phyloP scores from a whole-genome alignment of 768 basidiomycete genomes.

The Rhodotorula paludigena region DNA sequence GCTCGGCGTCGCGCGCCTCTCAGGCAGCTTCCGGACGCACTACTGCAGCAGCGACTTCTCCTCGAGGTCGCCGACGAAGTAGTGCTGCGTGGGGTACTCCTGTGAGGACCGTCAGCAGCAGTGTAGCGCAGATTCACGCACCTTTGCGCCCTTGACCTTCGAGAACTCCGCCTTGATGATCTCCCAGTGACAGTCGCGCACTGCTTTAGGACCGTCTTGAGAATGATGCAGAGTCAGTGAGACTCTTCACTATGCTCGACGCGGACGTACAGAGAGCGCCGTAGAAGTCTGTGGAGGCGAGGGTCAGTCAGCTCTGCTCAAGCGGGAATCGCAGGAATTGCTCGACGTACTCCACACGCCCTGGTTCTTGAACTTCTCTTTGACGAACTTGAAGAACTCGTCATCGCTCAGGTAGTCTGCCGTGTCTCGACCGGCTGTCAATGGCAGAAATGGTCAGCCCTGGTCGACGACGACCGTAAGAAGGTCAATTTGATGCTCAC shows the following conservation, averaged over 20 bases:
- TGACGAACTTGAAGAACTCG: conserved; percentile 8
- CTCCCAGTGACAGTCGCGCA: conserved; percentile 13
- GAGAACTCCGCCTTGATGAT: conserved; percentile 16
- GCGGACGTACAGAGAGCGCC: conserved; percentile 1
- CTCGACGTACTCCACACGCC: conserved; percentile 1
- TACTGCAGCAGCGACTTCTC: conserved; percentile 19
- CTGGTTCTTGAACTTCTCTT: conserved; percentile 5
- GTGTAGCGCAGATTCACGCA: neutral
- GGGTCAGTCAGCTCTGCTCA: neutral
- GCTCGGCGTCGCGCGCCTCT: too few species aligned
- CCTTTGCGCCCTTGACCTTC: conserved; percentile 16
- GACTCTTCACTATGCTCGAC: too few species aligned
- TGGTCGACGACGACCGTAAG: too few species aligned
- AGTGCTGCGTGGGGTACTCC: neutral
- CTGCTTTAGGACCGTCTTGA: conserved; percentile 9
- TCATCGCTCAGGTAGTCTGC: conserved; percentile 4
- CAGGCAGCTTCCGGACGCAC: too few species aligned
- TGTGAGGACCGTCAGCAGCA: neutral
- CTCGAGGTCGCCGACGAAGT: conserved; percentile 14
- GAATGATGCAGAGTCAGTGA: neutral
- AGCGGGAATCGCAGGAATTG: neutral
- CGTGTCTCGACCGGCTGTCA: conserved; percentile 1
- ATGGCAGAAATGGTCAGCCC: too few species aligned
- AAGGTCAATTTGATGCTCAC: too few species aligned
- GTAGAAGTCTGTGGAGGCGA: neutral